phyloP scores from a whole-genome alignment of 169 alveolate species.

The Plasmodium blacklocki region DNA sequence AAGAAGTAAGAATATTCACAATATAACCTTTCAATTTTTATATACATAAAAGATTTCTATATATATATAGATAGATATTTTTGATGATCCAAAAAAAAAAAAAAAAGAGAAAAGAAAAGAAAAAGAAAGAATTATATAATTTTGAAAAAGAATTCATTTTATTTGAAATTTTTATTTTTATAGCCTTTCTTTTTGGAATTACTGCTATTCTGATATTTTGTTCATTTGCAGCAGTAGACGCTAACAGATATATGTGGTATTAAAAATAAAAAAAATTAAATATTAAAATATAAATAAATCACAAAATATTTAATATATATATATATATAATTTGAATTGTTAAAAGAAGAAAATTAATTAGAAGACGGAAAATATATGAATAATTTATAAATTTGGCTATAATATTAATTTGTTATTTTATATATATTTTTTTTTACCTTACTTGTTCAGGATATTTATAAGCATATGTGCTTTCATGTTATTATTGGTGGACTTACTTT shows the following conservation, averaged over 20 bases:
- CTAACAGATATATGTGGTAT: slow-evolving; percentile 71
- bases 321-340: neutral
- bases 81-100: slow-evolving; percentile 3
- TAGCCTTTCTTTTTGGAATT: slow-evolving; percentile 71
- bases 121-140: slow-evolving; percentile 1
- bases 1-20: slow-evolving; percentile 19
- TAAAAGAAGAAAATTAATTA: neutral
- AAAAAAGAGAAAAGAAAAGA: neutral
- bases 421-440: slow-evolving; percentile 15
- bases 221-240: slow-evolving; percentile 58
- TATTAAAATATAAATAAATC: neutral
- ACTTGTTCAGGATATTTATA: slow-evolving; percentile 60
- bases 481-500: slow-evolving; percentile 40
- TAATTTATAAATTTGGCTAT: neutral
- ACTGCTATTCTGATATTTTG: slow-evolving; percentile 49
- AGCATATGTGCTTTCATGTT: slow-evolving; percentile 57
- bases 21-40: neutral
- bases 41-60: too few relatives aligned
- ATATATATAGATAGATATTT: neutral
- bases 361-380: neutral
- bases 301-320: slow-evolving; percentile 8
- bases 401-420: neutral
- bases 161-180: slow-evolving; percentile 4
- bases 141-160: neutral
- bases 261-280: slow-evolving; percentile 1